Evolutionary conservation across 495 filamentous ascomycete species (phyloP), one percentile per base, ranked within the genome.

Genomic region (Extremus antarcticus): DNA sequence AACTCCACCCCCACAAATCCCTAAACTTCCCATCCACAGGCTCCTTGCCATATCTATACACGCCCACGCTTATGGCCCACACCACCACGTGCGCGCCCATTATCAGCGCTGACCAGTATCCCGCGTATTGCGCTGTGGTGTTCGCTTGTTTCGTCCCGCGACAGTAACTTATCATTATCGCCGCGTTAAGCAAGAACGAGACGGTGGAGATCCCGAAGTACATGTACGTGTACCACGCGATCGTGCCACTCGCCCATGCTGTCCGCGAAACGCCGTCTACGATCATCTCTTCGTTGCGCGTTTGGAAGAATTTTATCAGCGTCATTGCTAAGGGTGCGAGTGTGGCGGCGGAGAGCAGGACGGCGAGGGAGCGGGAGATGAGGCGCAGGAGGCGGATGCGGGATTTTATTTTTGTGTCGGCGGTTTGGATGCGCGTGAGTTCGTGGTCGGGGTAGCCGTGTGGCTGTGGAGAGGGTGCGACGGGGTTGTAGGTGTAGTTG

Each of bases 1-100:
- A 71, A 16, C 64, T 63, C 68, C 68, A 71, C 1, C 68, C 68
- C 68, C 68, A 71, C 8, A 71, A 53, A 56, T 71, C 67, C 22
- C 60, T 65, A n/a, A 38, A 50, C 25, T 49, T 29, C 3, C 53
- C 46, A 20, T 53, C 39, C 0, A 50, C 53, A 8, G 45, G 46
- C 32, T 57, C 53, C n/a, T 53, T 60, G 4, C 48, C 53, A 21
- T 32, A 43, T 16, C 29, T 7, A 47, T 60, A 60, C 15, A 49
- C 19, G 8, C 24, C 49, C 20, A 47, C 58, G 17, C 17, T 32
- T 1, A 21, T 25, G 4, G 49, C 49, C 53, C 54, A 60, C 3
- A 56, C 29, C 11, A 47, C 40, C 25, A 60, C 21, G 20, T 60
- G 47, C 15, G 22, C 53, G 1, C 45, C 53, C 1, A 50, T 0